A percentile compares a stretch with the other conserved stretches of the same genome.
Conservation (phyloP, 371 early-diverging fungal genomes). For the Rhizopus microsporus region DNA sequence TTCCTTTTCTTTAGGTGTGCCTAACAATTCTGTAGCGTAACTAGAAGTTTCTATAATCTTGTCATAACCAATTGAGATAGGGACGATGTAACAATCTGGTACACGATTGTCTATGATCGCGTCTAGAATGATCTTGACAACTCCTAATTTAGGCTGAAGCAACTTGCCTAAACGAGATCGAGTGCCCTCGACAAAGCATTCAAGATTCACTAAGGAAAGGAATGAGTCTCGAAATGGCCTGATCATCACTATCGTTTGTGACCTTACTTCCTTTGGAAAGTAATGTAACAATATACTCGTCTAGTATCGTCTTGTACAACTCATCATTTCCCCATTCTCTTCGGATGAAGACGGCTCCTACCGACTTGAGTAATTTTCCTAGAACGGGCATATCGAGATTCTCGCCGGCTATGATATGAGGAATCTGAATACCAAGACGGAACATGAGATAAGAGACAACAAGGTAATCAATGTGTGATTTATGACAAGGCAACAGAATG, state of each 20-base stretch:
- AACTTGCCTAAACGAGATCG: conserved; percentile 80
- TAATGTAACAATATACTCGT: conserved; percentile 73
- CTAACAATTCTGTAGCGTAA: conserved; percentile 75
- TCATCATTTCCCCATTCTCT: conserved; percentile 81
- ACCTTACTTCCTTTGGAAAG: conserved; percentile 44
- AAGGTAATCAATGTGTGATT: conserved; percentile 90
- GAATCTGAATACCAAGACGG: conserved; percentile 79
- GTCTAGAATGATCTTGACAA: conserved; percentile 81
- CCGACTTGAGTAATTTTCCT: conserved; percentile 67
- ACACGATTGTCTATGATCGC: conserved; percentile 64
- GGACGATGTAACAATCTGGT: conserved; percentile 76
- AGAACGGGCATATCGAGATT: conserved; percentile 84
- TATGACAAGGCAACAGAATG: conserved; percentile 84
- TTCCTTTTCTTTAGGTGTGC: conserved; percentile 85
- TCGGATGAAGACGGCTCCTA: conserved; percentile 85
- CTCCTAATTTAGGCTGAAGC: conserved; percentile 80
- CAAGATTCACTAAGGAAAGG: conserved; percentile 62
- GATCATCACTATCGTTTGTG: background rate
- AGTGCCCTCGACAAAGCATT: conserved; percentile 88
- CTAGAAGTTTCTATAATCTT: conserved; percentile 84
- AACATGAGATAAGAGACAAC: conserved; percentile 83
- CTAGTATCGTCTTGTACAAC: conserved; percentile 71
- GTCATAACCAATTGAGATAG: conserved; percentile 87
- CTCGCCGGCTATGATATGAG: conserved; percentile 90
- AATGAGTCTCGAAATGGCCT: background rate